Conservation (phyloP, 2,329 filamentous ascomycete species). For the Dothiorella sarmentorum region DNA sequence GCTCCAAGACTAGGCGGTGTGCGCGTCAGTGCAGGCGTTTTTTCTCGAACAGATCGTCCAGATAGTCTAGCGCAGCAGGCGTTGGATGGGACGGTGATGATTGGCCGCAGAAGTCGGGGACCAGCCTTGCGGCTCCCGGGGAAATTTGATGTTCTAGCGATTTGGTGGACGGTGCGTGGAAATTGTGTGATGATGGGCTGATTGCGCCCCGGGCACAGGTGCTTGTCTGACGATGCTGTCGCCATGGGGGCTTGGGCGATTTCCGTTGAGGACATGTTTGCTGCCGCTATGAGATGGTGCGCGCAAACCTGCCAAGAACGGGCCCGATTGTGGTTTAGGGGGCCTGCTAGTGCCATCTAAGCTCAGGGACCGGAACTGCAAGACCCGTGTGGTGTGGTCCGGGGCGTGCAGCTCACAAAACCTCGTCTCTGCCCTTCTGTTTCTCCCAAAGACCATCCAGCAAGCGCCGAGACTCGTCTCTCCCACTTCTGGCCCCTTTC, state of each 20-base stretch:
- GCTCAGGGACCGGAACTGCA: constrained; percentile 7
- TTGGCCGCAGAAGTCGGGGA: constrained; percentile 6
- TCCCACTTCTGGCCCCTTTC: neutral
- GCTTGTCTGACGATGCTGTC: constrained; percentile 12
- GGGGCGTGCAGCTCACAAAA: neutral
- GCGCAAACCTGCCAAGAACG: constrained; percentile 6
- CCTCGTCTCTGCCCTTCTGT: neutral
- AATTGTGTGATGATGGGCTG: constrained; percentile 15
- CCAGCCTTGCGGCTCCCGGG: constrained; percentile 10
- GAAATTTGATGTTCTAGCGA: constrained; percentile 7
- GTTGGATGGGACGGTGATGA: neutral
- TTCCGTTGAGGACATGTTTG: neutral
- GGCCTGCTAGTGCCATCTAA: neutral
- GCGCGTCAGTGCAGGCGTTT: neutral
- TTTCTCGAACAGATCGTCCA: constrained; percentile 15
- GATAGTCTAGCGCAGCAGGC: neutral
- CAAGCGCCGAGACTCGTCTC: neutral
- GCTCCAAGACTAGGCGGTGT: neutral
- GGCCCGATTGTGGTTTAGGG: neutral
- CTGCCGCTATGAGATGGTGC: neutral
- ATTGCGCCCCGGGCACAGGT: constrained; percentile 6
- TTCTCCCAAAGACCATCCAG: neutral
- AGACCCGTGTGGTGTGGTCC: constrained; percentile 6
- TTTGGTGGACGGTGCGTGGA: neutral
- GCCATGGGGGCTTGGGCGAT: constrained; percentile 5